Evolutionary conservation across 176 grass and related monocot genomes (phyloP).

Genomic region (Saccharum spontaneum): DNA sequence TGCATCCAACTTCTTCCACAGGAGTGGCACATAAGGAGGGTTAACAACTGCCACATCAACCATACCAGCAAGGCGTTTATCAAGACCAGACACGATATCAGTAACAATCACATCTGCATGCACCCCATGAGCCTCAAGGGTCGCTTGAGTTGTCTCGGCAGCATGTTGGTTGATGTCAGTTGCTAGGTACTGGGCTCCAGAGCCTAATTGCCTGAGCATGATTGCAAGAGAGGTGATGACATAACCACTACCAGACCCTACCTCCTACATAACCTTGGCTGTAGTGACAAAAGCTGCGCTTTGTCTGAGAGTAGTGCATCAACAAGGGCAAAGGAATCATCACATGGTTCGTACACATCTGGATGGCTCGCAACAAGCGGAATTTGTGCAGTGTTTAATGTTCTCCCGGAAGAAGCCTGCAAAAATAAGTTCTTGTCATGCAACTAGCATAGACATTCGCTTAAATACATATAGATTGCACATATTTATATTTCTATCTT

Average conservation of each 20-base stretch:
- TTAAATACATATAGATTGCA: not conserved
- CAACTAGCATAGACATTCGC: not conserved
- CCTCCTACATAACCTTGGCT: constrained; percentile 75
- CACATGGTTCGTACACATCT: constrained; percentile 92
- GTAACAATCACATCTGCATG: constrained; percentile 75
- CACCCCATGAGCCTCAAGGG: constrained; percentile 74
- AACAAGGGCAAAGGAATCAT: constrained; percentile 91
- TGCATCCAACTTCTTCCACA: constrained; percentile 73
- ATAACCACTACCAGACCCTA: constrained; percentile 89
- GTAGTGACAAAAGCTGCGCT: constrained; percentile 53
- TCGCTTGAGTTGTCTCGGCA: constrained; percentile 64
- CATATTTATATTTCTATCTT: not conserved
- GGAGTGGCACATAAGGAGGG: constrained; percentile 93
- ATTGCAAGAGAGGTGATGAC: constrained; percentile 90
- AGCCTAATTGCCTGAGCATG: constrained; percentile 70
- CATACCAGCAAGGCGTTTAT: constrained; percentile 63
- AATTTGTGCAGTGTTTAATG: constrained; percentile 80
- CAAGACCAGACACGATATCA: constrained; percentile 78
- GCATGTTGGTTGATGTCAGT: constrained; percentile 90
- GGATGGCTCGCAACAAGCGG: constrained; percentile 69
- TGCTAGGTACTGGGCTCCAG: constrained; percentile 73
- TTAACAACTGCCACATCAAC: constrained; percentile 91
- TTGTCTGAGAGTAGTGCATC: constrained; percentile 93
- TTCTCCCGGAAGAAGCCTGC: constrained; percentile 46
- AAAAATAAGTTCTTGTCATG: constrained; percentile 11